Evolutionary conservation across 805 yeast species (phyloP), one percentile per base, ranked within the genome.

Genomic region (Lachancea sp.): DNA sequence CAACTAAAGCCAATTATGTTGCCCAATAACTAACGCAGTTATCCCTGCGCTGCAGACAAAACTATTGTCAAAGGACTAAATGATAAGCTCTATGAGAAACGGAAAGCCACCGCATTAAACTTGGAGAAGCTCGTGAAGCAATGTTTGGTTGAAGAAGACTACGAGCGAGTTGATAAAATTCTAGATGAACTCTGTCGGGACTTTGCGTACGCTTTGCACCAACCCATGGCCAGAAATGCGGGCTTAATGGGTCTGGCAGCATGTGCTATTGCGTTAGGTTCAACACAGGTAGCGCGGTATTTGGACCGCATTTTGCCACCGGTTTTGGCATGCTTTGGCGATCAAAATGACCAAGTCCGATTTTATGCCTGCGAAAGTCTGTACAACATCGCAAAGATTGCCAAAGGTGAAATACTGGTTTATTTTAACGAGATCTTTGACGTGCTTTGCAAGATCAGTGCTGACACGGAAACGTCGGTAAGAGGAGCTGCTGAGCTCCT

Each of bases 191-290:
- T 92, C 41, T 73, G 86, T 36, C 69, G 80, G 29, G 88, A 83
- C 50, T 83, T 76, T 55, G 87, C 90, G 0, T 82, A 86, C 67
- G 76, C 96, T 29, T 75, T 83, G 42, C 84, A 89, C 68, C 80
- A 85, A 64, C 78, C 96, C 38, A 72, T 83, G 71, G 86, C 95
- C 5, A 75, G 96, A 51, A 89, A 88, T 69, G 98, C 98, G 13
- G 97, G 97, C 0, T 71, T 90, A 30, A 90, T 95, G 49, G 97
- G 97, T 0, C 67, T 92, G 15, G 98, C 97, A 4, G 95, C 96
- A 9, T 92, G 88, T 3, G 88, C 96, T 0, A 89, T 92, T 41
- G 97, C 97, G 0, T 64, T 92, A 22, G 97, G 97, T 2, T 73
- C 70, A 29, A 77, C 77, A 50, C 90, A 89, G 35, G 86, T 92